These are phyloP conservation scores for Dioscorea alata DNA, from an alignment of 106 monocot genomes.

Conservation along the genomic window DNA sequence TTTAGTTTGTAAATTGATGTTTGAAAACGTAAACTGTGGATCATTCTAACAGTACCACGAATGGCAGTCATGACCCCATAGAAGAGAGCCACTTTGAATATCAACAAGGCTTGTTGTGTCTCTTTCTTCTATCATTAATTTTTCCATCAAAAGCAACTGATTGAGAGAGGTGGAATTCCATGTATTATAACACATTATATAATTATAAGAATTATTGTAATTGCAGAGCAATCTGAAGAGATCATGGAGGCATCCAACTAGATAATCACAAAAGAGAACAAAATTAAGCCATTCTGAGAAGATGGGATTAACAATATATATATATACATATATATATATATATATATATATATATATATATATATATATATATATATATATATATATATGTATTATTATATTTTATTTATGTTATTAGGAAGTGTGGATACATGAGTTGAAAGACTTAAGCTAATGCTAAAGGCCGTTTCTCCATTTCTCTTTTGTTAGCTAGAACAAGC, in stretches of 20 bases:
- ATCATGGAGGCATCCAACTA: not conserved
- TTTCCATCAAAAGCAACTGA: not conserved
- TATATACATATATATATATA: too few species aligned
- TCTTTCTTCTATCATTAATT: not conserved
- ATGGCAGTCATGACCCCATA: not conserved
- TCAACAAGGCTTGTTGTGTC: not conserved
- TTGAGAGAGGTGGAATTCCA: not conserved
- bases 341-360: too few species aligned
- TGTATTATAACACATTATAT: not conserved
- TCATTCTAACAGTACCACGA: not conserved
- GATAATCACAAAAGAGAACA: too few species aligned
- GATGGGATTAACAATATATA: not conserved
- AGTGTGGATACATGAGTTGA: constrained; percentile 1
- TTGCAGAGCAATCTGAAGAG: not conserved
- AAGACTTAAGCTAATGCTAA: not conserved
- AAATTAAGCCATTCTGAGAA: not conserved
- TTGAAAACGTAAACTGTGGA: not conserved
- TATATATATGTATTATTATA: too few species aligned
- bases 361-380: too few species aligned
- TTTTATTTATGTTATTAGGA: not conserved
- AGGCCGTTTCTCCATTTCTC: not conserved
- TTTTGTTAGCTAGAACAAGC: not conserved
- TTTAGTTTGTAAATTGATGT: not conserved
- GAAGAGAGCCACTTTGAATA: not conserved
- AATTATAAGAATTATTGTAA: not conserved